A percentile compares a stretch with the other conserved stretches of the same genome.
Conservation (phyloP, 345 rosid species). For the Crucihimalaya himalaica region DNA sequence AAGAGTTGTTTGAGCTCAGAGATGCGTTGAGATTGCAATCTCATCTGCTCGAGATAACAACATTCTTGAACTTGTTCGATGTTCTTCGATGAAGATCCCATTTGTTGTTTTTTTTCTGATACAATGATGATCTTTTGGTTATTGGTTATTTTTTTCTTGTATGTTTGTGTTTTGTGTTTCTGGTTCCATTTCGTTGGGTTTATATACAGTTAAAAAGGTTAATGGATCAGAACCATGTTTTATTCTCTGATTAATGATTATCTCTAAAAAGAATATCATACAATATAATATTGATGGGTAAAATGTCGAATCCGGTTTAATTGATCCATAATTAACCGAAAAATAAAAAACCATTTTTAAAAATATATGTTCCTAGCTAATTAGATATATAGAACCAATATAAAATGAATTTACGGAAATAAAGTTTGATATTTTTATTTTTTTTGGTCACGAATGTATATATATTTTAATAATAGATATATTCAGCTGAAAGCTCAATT, state of each 20-base stretch:
- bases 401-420: too few relatives aligned
- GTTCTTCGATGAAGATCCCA: background rate
- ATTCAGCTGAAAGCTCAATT: too few relatives aligned
- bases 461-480: too few relatives aligned
- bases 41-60: slow-evolving; percentile 33
- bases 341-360: background rate
- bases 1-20: slow-evolving; percentile 24
- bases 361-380: background rate
- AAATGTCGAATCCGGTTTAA: background rate
- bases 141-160: background rate
- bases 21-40: slow-evolving; percentile 25
- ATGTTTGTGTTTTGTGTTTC: background rate
- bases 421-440: too few relatives aligned
- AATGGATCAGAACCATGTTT: background rate
- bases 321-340: background rate
- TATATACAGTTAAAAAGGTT: slow-evolving; percentile 12
- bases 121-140: background rate
- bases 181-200: slow-evolving; percentile 14
- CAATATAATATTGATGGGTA: background rate
- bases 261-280: background rate
- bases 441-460: too few relatives aligned
- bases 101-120: background rate
- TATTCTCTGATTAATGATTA: background rate
- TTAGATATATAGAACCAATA: too few relatives aligned
- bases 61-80: slow-evolving; percentile 33